Base-by-base conservation (phyloP, 345 rosid genomes). In the Arabidopsis arenosa region DNA sequence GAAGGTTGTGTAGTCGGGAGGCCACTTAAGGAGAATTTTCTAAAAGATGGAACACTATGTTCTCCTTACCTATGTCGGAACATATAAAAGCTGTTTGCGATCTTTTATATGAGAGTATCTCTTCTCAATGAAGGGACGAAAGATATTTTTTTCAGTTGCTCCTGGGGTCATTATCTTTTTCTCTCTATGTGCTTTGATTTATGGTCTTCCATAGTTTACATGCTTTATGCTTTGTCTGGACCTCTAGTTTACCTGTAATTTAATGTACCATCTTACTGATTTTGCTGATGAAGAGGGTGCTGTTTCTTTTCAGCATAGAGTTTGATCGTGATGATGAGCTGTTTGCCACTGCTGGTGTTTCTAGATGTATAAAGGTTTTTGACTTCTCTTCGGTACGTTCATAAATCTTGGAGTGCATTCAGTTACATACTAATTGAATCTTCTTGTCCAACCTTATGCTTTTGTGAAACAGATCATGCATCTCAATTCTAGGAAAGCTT, bases 321-420 rank as follows among this genome's bases (percentile, higher is more conserved):
- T 96, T 96, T 84, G 94, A 96, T 73, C 88, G 95, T n/a, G 98
- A 96, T 75, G 97, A 93, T 82, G 96, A 96, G 82, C 75, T 87
- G 68, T 96, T 93, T 81, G 99, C 99, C 54, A 93, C 97, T 49
- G 99, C 98, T 66, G 99, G 99, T 79, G 99, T 96, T 68, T 96
- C 99, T 51, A 79, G 96, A 77, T 82, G 96, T 70, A 96, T 96
- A 70, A 93, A 96, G 87, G 90, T 93, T 73, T 96, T 91, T 73
- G 97, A 93, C 84, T 93, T 96, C 76, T 86, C 99, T 15, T 80
- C 86, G 74, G 99, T 96, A 83, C 80, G 93, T 75, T 69, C 44
- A 72, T 18, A 37, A 13, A 7, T 32, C 49, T 58, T 72, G 63
- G 11, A 63, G 60, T 37, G 36, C 5, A 76, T 64, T 28, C 72